Percentiles rank a stretch among this genome's conserved stretches.
Evolutionary conservation across 768 basidiomycete genomes (phyloP).

Genomic region (Lepiota subincarnata): DNA sequence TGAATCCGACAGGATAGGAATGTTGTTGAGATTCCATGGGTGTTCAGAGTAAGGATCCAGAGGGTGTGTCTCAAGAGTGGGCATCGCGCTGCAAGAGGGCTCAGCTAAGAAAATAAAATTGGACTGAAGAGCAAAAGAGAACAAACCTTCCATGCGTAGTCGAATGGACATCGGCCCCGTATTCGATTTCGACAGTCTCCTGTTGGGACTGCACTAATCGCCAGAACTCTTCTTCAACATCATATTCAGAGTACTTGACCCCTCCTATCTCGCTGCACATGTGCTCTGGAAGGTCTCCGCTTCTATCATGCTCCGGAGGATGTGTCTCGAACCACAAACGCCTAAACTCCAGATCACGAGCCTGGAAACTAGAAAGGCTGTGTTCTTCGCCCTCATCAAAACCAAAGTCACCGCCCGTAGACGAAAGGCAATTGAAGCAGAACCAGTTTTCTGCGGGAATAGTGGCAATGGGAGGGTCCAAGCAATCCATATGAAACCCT

Average conservation of each 20-base stretch:
- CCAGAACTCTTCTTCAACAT: constrained; percentile 97
- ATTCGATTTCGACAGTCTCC: constrained; percentile 97
- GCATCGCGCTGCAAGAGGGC: constrained; percentile 70
- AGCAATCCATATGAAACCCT: constrained; percentile 98
- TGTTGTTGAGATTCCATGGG: constrained; percentile 97
- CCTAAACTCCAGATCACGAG: constrained; percentile 85
- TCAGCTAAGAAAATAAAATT: constrained; percentile 1
- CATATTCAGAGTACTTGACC: constrained; percentile 75
- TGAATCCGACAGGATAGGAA: constrained; percentile 89
- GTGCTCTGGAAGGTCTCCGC: constrained; percentile 44
- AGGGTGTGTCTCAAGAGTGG: constrained; percentile 92
- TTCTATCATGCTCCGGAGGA: constrained; percentile 29
- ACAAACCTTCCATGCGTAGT: constrained; percentile 93
- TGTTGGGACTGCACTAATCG: constrained; percentile 82
- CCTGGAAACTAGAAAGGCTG: constrained; percentile 85
- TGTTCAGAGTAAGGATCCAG: constrained; percentile 83
- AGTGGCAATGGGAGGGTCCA: constrained; percentile 80
- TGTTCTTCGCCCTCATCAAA: constrained; percentile 99
- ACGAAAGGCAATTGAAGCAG: constrained; percentile 87
- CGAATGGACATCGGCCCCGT: constrained; percentile 98
- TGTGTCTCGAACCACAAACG: constrained; percentile 84
- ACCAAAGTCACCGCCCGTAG: constrained; percentile 93
- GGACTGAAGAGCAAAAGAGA: neutral
- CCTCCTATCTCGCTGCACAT: constrained; percentile 48
- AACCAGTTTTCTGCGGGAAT: constrained; percentile 97